Percentiles rank a stretch among this genome's conserved stretches.
phyloP scores from a whole-genome alignment of 2,329 filamentous ascomycete genomes.

The Aspergillus sp. region DNA sequence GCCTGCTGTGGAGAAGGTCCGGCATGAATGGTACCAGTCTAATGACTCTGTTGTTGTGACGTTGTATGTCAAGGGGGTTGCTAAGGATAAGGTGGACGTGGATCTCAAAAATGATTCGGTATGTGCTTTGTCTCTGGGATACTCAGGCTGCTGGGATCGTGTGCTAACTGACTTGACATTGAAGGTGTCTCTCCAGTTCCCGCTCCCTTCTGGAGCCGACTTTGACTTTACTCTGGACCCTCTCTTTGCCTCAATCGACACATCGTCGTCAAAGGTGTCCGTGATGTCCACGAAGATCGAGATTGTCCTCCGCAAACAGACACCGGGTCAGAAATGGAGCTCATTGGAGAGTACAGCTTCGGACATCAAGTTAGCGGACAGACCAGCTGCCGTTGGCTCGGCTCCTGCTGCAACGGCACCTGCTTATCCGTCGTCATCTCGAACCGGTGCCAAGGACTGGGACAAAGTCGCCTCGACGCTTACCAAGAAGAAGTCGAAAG shows the following conservation, averaged over 20 bases:
- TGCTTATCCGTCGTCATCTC: slow-evolving; percentile 83
- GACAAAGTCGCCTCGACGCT: slow-evolving; percentile 67
- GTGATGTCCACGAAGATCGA: slow-evolving; percentile 80
- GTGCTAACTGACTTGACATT: slow-evolving; percentile 6
- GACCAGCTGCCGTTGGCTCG: slow-evolving; percentile 12
- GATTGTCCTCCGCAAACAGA: slow-evolving; percentile 67
- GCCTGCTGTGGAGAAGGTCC: slow-evolving; percentile 53
- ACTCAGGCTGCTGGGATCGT: slow-evolving; percentile 16
- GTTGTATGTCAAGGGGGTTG: slow-evolving; percentile 64
- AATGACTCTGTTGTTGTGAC: slow-evolving; percentile 61
- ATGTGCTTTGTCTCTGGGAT: slow-evolving; percentile 23
- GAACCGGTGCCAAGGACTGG: slow-evolving; percentile 84
- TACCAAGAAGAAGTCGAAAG: slow-evolving; percentile 36
- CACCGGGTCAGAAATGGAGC: slow-evolving; percentile 66
- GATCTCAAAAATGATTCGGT: slow-evolving; percentile 52
- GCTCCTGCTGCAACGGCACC: slow-evolving; percentile 45
- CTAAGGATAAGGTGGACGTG: slow-evolving; percentile 55
- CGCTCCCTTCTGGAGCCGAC: slow-evolving; percentile 50
- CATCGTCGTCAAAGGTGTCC: slow-evolving; percentile 58
- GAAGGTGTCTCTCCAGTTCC: slow-evolving; percentile 60
- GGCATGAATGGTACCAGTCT: slow-evolving; percentile 69
- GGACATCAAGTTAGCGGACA: slow-evolving; percentile 20
- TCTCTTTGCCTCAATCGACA: slow-evolving; percentile 65
- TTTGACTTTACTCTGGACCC: slow-evolving; percentile 65
- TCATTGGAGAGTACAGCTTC: slow-evolving; percentile 51